Evolutionary conservation across 805 yeast species (phyloP).

Genomic region (Hanseniaspora lindneri): DNA sequence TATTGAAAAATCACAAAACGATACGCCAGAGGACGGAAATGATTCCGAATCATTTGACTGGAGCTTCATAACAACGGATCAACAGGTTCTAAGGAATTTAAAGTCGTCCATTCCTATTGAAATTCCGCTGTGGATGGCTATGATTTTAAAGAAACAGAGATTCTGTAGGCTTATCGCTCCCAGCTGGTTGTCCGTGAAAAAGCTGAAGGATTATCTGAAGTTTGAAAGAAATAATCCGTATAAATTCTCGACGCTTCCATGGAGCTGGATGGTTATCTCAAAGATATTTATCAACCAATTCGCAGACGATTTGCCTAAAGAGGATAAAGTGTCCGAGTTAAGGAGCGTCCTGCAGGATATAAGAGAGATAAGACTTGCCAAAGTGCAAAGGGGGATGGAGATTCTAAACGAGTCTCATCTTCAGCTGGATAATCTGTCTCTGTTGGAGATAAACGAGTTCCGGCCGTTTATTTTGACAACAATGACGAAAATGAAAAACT

Average conservation of each 20-base stretch:
- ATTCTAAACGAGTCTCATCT: slow-evolving; percentile 73
- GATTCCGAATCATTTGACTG: slow-evolving; percentile 18
- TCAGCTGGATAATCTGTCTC: slow-evolving; percentile 67
- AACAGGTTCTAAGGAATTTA: slow-evolving; percentile 25
- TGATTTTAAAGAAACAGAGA: slow-evolving; percentile 68
- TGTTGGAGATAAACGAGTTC: slow-evolving; percentile 77
- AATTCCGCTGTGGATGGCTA: slow-evolving; percentile 81
- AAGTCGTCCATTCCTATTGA: slow-evolving; percentile 53
- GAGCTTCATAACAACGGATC: slow-evolving; percentile 32
- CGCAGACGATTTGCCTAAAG: slow-evolving; percentile 51
- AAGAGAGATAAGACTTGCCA: slow-evolving; percentile 68
- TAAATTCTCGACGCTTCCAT: slow-evolving; percentile 62
- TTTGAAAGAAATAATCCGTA: slow-evolving; percentile 49
- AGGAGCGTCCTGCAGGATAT: slow-evolving; percentile 68
- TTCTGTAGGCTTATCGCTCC: slow-evolving; percentile 82
- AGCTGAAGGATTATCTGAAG: slow-evolving; percentile 47
- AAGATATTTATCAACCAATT: slow-evolving; percentile 57
- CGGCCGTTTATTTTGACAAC: slow-evolving; percentile 69
- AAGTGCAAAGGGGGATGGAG: slow-evolving; percentile 66
- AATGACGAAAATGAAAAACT: slow-evolving; percentile 62
- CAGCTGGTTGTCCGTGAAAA: slow-evolving; percentile 55
- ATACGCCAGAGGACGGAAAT: not conserved
- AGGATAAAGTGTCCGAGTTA: slow-evolving; percentile 57
- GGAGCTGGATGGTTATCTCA: slow-evolving; percentile 78
- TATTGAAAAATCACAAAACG: not conserved